These are phyloP conservation scores for Pleurozium schreberi DNA, from an alignment of 225 moss, liverwort and hornwort species.

Conservation along the genomic window DNA sequence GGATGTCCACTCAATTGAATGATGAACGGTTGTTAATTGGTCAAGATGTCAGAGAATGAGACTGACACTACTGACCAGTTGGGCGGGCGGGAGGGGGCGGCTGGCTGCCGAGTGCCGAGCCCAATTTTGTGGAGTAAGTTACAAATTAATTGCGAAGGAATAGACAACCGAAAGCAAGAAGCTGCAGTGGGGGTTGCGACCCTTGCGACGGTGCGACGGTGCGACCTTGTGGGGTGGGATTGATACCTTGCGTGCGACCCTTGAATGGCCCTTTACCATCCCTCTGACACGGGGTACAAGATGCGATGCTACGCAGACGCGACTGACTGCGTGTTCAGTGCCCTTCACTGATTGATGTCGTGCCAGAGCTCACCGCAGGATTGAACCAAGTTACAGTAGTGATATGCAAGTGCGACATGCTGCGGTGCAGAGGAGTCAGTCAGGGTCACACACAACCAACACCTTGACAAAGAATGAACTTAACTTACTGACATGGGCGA, in stretches of 20 bases:
- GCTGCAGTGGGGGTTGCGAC: neutral
- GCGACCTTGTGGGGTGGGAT: neutral
- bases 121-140: neutral
- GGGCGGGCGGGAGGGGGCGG: neutral
- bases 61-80: neutral
- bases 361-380: neutral
- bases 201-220: too few relatives aligned
- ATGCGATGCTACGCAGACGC: neutral
- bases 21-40: neutral
- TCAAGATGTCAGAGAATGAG: neutral
- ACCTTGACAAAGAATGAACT: neutral
- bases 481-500: too few relatives aligned
- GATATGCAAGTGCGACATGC: neutral
- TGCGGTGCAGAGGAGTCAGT: neutral
- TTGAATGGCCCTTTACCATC: neutral
- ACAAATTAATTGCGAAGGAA: neutral
- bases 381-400: too few relatives aligned
- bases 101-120: neutral
- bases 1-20: neutral
- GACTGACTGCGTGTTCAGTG: neutral
- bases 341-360: neutral
- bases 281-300: neutral
- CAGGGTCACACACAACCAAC: neutral
- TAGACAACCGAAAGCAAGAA: conserved; percentile 10
- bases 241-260: neutral